Evolutionary conservation across 2,329 filamentous ascomycete genomes (phyloP).

Genomic region (Trichoderma harzianum): DNA sequence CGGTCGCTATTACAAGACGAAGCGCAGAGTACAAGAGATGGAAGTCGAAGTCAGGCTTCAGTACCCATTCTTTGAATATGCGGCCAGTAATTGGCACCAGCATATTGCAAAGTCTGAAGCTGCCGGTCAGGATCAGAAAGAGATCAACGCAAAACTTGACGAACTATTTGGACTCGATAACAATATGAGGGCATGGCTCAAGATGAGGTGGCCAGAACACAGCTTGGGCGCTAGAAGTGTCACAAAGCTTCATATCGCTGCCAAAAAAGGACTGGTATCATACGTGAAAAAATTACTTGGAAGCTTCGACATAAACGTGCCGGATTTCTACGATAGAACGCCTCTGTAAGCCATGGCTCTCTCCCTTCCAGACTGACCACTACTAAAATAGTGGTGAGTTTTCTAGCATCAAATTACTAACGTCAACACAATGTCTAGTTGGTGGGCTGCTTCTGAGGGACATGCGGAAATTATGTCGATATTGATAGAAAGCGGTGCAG

Average conservation of each 20-base stretch:
- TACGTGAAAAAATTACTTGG: slow-evolving; percentile 23
- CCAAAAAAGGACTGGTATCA: slow-evolving; percentile 20
- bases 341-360: slow-evolving; percentile 22
- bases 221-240: neutral
- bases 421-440: neutral
- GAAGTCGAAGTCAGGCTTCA: slow-evolving; percentile 17
- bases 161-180: slow-evolving; percentile 17
- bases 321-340: slow-evolving; percentile 20
- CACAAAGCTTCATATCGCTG: slow-evolving; percentile 22
- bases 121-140: slow-evolving; percentile 21
- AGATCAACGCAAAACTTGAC: slow-evolving; percentile 13
- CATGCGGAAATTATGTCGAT: slow-evolving; percentile 21
- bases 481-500: slow-evolving; percentile 27
- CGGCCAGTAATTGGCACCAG: slow-evolving; percentile 29
- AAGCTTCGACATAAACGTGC: slow-evolving; percentile 18
- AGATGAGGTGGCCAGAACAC: slow-evolving; percentile 15
- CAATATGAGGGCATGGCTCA: slow-evolving; percentile 19
- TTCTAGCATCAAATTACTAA: neutral
- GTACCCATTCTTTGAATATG: slow-evolving; percentile 31
- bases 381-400: neutral
- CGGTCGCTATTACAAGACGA: neutral
- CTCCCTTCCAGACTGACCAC: neutral
- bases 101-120: slow-evolving; percentile 26
- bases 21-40: neutral
- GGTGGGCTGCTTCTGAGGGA: slow-evolving; percentile 27